These are phyloP conservation scores for Cystobasidiopsis lactophilus DNA, from an alignment of 768 basidiomycete genomes.

Conservation along the genomic window DNA sequence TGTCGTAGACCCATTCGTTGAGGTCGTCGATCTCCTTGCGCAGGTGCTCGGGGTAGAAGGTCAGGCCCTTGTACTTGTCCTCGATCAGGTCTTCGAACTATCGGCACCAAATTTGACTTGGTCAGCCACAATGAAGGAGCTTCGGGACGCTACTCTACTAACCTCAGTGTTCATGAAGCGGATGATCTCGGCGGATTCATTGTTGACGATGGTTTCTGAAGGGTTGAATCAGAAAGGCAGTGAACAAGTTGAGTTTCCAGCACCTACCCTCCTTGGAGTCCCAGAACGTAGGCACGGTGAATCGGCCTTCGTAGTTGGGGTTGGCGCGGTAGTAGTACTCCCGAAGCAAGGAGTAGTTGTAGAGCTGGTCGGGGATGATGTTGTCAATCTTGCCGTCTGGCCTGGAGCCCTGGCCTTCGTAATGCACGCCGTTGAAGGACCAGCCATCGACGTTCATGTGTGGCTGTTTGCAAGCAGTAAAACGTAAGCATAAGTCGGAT, in stretches of 20 bases:
- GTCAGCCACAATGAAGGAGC: too few species aligned
- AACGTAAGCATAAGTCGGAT: too few species aligned
- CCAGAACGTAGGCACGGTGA: constrained; percentile 80
- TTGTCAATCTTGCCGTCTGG: constrained; percentile 43
- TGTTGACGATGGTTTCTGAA: constrained; percentile 66
- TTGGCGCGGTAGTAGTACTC: constrained; percentile 66
- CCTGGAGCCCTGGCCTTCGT: constrained; percentile 6
- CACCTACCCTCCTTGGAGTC: constrained; percentile 46
- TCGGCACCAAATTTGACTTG: too few species aligned
- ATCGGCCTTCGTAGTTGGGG: constrained; percentile 45
- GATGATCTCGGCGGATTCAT: constrained; percentile 70
- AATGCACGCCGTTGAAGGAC: constrained; percentile 41
- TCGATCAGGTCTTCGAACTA: constrained; percentile 10
- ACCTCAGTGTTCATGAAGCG: constrained; percentile 52
- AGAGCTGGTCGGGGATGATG: constrained; percentile 35
- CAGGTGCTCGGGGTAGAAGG: constrained; percentile 56
- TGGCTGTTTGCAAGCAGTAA: constrained; percentile 20
- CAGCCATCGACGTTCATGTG: constrained; percentile 64
- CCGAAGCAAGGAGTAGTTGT: constrained; percentile 36
- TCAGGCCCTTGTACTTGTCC: constrained; percentile 11
- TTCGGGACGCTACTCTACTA: background rate
- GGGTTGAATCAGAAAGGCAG: background rate
- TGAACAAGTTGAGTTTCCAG: background rate
- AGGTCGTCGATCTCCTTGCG: constrained; percentile 56
- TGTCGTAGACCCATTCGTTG: constrained; percentile 54